phyloP scores from a whole-genome alignment of 2,329 filamentous ascomycete species.

The Hypoxylon sp. region DNA sequence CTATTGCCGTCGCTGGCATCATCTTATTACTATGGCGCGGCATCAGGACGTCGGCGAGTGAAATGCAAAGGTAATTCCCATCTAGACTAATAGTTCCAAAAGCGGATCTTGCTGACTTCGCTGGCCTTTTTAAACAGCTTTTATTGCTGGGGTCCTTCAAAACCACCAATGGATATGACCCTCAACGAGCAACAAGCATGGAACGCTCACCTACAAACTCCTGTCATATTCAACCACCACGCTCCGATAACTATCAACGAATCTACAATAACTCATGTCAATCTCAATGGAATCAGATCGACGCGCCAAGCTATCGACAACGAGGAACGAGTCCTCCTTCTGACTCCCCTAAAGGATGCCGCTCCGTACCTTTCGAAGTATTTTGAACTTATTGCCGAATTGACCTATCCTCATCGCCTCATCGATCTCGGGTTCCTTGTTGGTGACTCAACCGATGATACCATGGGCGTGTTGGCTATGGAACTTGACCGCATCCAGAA shows the following conservation, averaged over 20 bases:
- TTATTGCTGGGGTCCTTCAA: constrained; percentile 96
- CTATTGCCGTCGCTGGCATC: constrained; percentile 78
- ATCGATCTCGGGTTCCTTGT: constrained; percentile 97
- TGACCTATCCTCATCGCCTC: constrained; percentile 94
- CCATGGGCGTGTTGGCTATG: constrained; percentile 84
- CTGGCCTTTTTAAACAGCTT: constrained; percentile 72
- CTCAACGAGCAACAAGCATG: constrained; percentile 91
- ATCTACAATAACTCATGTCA: constrained; percentile 81
- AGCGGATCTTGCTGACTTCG: constrained; percentile 44
- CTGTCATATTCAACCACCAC: constrained; percentile 97
- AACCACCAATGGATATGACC: constrained; percentile 96
- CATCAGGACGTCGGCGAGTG: constrained; percentile 82
- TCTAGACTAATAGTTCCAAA: constrained; percentile 15
- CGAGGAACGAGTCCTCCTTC: constrained; percentile 88
- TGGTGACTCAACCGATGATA: constrained; percentile 92
- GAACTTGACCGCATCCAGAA: constrained; percentile 92
- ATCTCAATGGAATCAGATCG: constrained; percentile 88
- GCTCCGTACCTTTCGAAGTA: constrained; percentile 86
- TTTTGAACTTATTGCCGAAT: constrained; percentile 90
- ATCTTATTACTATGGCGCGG: constrained; percentile 90
- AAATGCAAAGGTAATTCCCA: constrained; percentile 85
- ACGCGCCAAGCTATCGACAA: constrained; percentile 84
- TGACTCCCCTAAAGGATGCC: constrained; percentile 94
- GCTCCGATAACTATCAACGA: constrained; percentile 88
- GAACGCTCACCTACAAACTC: constrained; percentile 90